These are phyloP conservation scores for Yarrowia sp. DNA, from an alignment of 805 yeast species.

Conservation along the genomic window DNA sequence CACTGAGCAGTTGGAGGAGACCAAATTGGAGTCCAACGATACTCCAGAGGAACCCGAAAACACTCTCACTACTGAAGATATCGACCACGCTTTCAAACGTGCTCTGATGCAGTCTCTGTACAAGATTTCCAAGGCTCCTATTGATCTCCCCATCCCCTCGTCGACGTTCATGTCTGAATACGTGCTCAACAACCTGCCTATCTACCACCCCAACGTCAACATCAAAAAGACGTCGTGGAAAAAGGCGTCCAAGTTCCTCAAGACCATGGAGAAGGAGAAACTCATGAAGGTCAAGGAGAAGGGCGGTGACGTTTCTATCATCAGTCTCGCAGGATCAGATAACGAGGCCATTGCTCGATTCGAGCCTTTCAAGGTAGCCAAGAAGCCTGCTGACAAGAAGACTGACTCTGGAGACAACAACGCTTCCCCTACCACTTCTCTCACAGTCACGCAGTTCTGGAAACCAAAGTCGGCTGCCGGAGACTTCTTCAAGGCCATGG, in stretches of 20 bases:
- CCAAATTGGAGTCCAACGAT: background rate
- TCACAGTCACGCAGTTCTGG: slow-evolving; percentile 46
- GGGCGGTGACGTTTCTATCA: slow-evolving; percentile 76
- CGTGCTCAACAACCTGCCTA: slow-evolving; percentile 74
- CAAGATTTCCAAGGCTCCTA: slow-evolving; percentile 48
- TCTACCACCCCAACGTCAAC: slow-evolving; percentile 48
- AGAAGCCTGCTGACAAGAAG: slow-evolving; percentile 41
- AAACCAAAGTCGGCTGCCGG: slow-evolving; percentile 46
- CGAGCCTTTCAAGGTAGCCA: slow-evolving; percentile 63
- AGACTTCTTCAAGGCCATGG: slow-evolving; percentile 43
- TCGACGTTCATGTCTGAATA: slow-evolving; percentile 78
- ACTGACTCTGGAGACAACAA: slow-evolving; percentile 34
- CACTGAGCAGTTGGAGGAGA: background rate
- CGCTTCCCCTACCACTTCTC: slow-evolving; percentile 36
- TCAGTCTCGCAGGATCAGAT: slow-evolving; percentile 56
- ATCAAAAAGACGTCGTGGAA: slow-evolving; percentile 88
- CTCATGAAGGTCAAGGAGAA: slow-evolving; percentile 79
- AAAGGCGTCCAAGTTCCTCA: slow-evolving; percentile 82
- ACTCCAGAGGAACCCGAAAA: slow-evolving; percentile 39
- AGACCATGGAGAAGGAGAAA: slow-evolving; percentile 81
- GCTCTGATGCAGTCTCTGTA: slow-evolving; percentile 75
- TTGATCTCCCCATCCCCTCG: slow-evolving; percentile 71
- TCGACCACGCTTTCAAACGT: slow-evolving; percentile 76
- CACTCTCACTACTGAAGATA: slow-evolving; percentile 47
- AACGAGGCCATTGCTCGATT: slow-evolving; percentile 63